phyloP scores from a whole-genome alignment of 306 rosid genomes.

The Cercis canadensis region DNA sequence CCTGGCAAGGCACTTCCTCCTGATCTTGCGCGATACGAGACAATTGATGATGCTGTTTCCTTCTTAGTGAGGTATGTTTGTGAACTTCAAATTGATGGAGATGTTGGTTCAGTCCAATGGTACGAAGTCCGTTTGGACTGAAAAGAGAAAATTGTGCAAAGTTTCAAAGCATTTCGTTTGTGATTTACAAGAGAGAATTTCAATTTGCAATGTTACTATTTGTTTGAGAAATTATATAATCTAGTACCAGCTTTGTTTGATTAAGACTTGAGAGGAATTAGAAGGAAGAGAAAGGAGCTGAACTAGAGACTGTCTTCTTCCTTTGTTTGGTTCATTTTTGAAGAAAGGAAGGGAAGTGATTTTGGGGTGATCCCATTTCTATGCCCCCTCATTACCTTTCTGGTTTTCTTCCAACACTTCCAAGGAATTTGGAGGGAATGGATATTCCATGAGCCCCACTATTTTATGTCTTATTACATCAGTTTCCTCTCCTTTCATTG shows the following conservation, averaged over 20 bases:
- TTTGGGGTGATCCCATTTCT: no score
- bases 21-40: conserved; percentile 74
- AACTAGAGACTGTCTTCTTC: background rate
- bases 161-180: background rate
- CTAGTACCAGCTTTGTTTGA: background rate
- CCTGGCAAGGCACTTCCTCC: conserved; percentile 77
- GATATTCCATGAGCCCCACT: no score
- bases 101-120: conserved; percentile 86
- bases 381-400: no score
- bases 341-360: no score
- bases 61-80: conserved; percentile 71
- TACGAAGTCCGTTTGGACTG: conserved; percentile 80
- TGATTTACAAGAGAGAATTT: no score
- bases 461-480: no score
- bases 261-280: background rate
- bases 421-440: no score
- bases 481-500: no score
- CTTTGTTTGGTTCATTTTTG: no score
- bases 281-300: no score
- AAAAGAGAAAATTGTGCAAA: background rate
- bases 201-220: background rate
- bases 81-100: conserved; percentile 89
- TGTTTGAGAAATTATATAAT: background rate
- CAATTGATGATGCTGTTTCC: conserved; percentile 80
- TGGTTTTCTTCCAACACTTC: no score